Conservation (phyloP, 768 basidiomycete species). For the Auricularia auricula-judae region DNA sequence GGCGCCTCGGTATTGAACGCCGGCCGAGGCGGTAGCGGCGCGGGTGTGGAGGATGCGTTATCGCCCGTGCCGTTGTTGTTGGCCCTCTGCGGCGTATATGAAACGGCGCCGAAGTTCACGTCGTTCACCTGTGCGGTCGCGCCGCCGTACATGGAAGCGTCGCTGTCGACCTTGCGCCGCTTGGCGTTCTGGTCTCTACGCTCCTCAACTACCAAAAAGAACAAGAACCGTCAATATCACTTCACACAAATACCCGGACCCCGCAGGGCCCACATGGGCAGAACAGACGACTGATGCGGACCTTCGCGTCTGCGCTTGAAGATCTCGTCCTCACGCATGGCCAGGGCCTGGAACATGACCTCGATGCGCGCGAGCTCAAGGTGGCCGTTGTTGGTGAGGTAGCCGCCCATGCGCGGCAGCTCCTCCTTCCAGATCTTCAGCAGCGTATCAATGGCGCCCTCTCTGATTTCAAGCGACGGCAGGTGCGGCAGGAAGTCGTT, state of each 20-base stretch:
- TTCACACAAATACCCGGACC: neutral
- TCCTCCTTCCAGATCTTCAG: conserved; percentile 93
- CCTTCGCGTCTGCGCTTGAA: conserved; percentile 87
- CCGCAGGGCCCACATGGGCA: neutral
- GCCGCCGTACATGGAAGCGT: conserved; percentile 13
- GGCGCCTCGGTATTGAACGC: conserved; percentile 13
- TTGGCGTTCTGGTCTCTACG: conserved; percentile 89
- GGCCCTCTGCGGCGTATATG: neutral
- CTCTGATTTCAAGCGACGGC: conserved; percentile 95
- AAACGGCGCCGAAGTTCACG: neutral
- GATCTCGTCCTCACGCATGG: conserved; percentile 91
- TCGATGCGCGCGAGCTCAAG: conserved; percentile 79
- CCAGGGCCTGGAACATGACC: conserved; percentile 91
- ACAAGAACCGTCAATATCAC: neutral
- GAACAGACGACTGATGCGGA: conserved; percentile 28
- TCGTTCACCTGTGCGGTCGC: neutral
- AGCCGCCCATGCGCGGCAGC: conserved; percentile 93
- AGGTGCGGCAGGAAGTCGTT: conserved; percentile 99
- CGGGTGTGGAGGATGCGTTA: neutral
- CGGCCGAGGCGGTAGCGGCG: neutral
- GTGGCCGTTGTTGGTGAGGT: conserved; percentile 86
- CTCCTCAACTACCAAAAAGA: conserved; percentile 62
- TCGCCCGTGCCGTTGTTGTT: neutral
- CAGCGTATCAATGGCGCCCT: conserved; percentile 97
- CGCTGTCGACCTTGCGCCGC: conserved; percentile 61